Percentiles rank a stretch among this genome's conserved stretches.
Evolutionary conservation across 176 grass and related monocot genomes (phyloP).

Genomic region (Aegilops bicornis): DNA sequence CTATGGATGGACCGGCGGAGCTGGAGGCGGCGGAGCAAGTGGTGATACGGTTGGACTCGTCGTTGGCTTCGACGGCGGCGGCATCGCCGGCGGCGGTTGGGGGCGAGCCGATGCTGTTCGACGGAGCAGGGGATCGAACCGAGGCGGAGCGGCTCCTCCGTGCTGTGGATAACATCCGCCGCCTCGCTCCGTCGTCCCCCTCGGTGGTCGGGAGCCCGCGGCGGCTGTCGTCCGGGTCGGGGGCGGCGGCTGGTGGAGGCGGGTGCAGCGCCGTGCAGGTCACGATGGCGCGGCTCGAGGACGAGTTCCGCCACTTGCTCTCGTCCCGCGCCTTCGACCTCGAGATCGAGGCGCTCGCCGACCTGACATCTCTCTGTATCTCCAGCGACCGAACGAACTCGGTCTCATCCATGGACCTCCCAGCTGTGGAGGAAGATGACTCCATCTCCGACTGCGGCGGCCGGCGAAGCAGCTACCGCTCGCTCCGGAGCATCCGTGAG

Average conservation of each 20-base stretch:
- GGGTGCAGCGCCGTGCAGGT: conserved; percentile 42
- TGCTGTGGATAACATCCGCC: conserved; percentile 64
- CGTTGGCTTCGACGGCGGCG: conserved; percentile 19
- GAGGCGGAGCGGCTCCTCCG: conserved; percentile 67
- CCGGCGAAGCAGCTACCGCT: conserved; percentile 63
- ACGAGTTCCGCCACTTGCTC: conserved; percentile 79
- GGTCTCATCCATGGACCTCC: conserved; percentile 21
- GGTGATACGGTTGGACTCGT: conserved; percentile 55
- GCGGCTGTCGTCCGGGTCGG: conserved; percentile 38
- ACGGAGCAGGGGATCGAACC: conserved; percentile 38
- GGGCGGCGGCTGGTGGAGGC: not conserved
- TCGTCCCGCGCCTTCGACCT: conserved; percentile 52
- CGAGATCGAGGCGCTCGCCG: conserved; percentile 57
- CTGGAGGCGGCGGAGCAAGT: conserved; percentile 59
- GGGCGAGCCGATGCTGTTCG: conserved; percentile 61
- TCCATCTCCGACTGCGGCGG: conserved; percentile 33
- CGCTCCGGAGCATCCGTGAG: conserved; percentile 75
- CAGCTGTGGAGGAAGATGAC: conserved; percentile 25
- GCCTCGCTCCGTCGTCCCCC: conserved; percentile 41
- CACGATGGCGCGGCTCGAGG: conserved; percentile 77
- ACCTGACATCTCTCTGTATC: conserved; percentile 54
- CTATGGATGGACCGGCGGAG: conserved; percentile 57
- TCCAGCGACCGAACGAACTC: conserved; percentile 38
- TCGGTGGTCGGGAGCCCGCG: conserved; percentile 50
- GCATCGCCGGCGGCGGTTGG: not conserved